These are phyloP conservation scores for Artemisia tridentata DNA, from an alignment of 129 eudicot species.

Conservation along the genomic window DNA sequence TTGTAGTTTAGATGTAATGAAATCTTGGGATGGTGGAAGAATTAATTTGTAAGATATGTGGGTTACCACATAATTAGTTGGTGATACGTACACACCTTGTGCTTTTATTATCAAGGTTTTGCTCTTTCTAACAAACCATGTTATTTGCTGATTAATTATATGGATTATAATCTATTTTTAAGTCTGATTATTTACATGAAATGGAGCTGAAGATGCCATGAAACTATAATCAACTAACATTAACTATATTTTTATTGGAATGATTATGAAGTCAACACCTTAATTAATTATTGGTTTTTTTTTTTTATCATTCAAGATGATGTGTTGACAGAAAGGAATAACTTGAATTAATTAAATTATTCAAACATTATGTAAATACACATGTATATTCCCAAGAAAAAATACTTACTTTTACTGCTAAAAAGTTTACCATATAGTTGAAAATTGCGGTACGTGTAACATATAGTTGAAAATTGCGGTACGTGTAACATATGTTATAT, in stretches of 20 bases:
- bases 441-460: no score
- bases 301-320: neutral
- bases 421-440: no score
- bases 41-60: no score
- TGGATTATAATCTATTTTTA: neutral
- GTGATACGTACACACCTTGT: neutral
- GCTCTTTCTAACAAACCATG: neutral
- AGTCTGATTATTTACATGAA: slow-evolving; percentile 14
- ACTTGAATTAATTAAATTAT: neutral
- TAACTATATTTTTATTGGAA: neutral
- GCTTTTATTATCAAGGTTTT: neutral
- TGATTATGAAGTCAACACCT: neutral
- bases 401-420: no score
- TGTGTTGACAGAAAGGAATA: neutral
- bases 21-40: no score
- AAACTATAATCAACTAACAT: slow-evolving; percentile 6
- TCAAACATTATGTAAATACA: no score
- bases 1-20: no score
- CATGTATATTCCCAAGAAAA: no score
- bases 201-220: slow-evolving; percentile 19
- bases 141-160: neutral
- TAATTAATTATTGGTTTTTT: neutral
- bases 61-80: neutral
- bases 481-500: no score
- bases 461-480: no score